Evolutionary conservation across 169 alveolate genomes (phyloP).

Genomic region (Cryptosporidium parvum): DNA sequence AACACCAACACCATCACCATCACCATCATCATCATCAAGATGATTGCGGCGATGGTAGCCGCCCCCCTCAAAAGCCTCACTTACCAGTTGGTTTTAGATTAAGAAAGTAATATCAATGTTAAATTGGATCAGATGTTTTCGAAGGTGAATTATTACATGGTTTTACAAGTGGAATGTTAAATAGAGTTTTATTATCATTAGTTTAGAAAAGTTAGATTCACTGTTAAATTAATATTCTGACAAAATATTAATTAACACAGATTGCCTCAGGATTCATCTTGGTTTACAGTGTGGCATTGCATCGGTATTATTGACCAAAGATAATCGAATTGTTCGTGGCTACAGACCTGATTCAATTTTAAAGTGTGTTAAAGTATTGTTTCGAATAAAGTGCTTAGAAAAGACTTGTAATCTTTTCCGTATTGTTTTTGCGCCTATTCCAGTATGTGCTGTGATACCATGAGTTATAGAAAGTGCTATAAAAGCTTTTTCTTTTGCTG

Average conservation of each 20-base stretch:
- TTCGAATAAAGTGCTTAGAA: not conserved
- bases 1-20: not conserved
- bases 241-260: not conserved
- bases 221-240: too few species aligned
- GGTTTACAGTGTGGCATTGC: too few species aligned
- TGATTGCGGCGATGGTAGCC: not conserved
- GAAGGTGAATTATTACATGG: too few species aligned
- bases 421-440: too few species aligned
- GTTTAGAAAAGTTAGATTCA: too few species aligned
- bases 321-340: not conserved
- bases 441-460: not conserved
- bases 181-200: too few species aligned
- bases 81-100: not conserved
- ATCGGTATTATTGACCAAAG: too few species aligned
- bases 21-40: not conserved
- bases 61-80: not conserved
- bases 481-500: too few species aligned
- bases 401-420: not conserved
- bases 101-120: not conserved
- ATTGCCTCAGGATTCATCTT: too few species aligned
- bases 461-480: too few species aligned
- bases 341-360: too few species aligned
- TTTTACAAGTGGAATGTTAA: not conserved
- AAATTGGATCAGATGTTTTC: not conserved
- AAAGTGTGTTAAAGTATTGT: not conserved